Conservation (phyloP, 179 eudicot genomes). For the Vitellaria paradoxa region DNA sequence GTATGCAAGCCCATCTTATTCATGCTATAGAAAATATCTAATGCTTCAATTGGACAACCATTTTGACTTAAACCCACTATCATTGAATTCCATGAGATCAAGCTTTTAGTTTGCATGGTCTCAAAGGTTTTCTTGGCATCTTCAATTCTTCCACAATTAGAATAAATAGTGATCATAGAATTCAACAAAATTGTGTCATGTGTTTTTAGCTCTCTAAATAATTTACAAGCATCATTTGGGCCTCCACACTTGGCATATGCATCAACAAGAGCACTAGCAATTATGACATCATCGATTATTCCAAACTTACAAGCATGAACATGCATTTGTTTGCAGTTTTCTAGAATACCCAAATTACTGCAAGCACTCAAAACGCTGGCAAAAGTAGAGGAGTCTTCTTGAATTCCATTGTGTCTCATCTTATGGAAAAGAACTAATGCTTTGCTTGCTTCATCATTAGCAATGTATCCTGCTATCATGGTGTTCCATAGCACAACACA, state of each 20-base stretch:
- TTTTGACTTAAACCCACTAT: slow-evolving; percentile 78
- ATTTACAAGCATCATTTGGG: slow-evolving; percentile 51
- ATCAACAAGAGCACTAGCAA: slow-evolving; percentile 65
- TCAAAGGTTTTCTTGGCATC: slow-evolving; percentile 71
- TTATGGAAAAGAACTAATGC: slow-evolving; percentile 44
- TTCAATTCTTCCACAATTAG: slow-evolving; percentile 64
- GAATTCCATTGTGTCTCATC: slow-evolving; percentile 49
- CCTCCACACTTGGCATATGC: slow-evolving; percentile 73
- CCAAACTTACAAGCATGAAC: slow-evolving; percentile 58
- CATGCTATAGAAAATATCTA: slow-evolving; percentile 62
- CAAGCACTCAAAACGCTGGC: slow-evolving; percentile 60
- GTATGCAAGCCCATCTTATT: slow-evolving; percentile 41
- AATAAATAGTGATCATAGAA: slow-evolving; percentile 80
- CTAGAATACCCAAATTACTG: slow-evolving; percentile 35
- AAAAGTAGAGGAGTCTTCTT: slow-evolving; percentile 58
- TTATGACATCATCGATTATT: slow-evolving; percentile 41
- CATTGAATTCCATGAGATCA: slow-evolving; percentile 94
- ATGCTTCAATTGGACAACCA: slow-evolving; percentile 57
- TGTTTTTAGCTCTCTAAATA: slow-evolving; percentile 58
- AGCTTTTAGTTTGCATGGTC: slow-evolving; percentile 49
- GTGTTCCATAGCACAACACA: slow-evolving; percentile 78
- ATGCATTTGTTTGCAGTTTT: slow-evolving; percentile 64
- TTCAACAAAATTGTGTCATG: slow-evolving; percentile 75
- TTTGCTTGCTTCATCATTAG: slow-evolving; percentile 39
- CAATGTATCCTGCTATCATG: slow-evolving; percentile 72